Evolutionary conservation across 1,284 basidiomycete genomes (phyloP).

Genomic region (Ceratobasidium sp.): DNA sequence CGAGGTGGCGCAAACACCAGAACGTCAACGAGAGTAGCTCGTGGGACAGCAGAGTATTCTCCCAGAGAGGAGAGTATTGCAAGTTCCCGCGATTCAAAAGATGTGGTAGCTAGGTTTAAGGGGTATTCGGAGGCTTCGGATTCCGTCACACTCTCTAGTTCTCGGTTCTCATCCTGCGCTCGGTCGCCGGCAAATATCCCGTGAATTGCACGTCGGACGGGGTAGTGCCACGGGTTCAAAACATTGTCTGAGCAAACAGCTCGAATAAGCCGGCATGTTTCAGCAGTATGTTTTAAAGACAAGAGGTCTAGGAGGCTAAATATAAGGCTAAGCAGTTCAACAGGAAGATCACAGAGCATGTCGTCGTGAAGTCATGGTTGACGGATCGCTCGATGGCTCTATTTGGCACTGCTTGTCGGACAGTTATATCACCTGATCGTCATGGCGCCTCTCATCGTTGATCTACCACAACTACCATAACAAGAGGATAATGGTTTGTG

Average conservation of each 20-base stretch:
- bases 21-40: slow-evolving; percentile 32
- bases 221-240: slow-evolving; percentile 49
- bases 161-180: not conserved
- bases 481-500: too few species aligned
- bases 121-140: slow-evolving; percentile 6
- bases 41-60: slow-evolving; percentile 45
- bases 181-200: not conserved
- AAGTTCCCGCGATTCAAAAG: slow-evolving; percentile 12
- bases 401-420: not conserved
- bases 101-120: not conserved
- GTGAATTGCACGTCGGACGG: slow-evolving; percentile 44
- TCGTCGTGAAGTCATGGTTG: slow-evolving; percentile 25
- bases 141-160: not conserved
- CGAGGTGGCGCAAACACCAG: slow-evolving; percentile 33
- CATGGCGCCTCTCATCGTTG: not conserved
- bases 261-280: slow-evolving; percentile 44
- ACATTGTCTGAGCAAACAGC: slow-evolving; percentile 46
- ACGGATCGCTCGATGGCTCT: slow-evolving; percentile 9
- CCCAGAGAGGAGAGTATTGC: slow-evolving; percentile 32
- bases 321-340: slow-evolving; percentile 28
- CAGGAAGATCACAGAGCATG: slow-evolving; percentile 31
- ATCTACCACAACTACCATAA: slow-evolving; percentile 1
- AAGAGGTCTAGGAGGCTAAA: slow-evolving; percentile 40
- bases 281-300: slow-evolving; percentile 38
- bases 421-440: too few species aligned